These are phyloP conservation scores for Aspergillus panamensis DNA, from an alignment of 495 filamentous ascomycete genomes.

Conservation along the genomic window DNA sequence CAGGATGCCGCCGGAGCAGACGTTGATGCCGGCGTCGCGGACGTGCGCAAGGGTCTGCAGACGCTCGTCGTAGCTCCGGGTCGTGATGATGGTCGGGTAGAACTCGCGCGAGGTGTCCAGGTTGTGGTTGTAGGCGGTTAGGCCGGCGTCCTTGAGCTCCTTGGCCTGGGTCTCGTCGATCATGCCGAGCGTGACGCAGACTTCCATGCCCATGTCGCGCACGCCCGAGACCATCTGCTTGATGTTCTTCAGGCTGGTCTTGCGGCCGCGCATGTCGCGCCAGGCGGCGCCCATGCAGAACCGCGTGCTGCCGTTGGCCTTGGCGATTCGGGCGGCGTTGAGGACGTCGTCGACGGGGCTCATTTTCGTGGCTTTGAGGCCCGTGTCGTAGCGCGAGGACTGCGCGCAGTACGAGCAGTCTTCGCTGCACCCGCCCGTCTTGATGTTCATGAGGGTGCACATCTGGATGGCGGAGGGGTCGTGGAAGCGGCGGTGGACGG, in stretches of 20 bases:
- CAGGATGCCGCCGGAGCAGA: conserved; percentile 80
- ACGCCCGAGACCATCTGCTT: conserved; percentile 78
- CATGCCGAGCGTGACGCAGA: conserved; percentile 86
- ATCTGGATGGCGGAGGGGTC: conserved; percentile 75
- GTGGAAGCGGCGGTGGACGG: conserved; percentile 77
- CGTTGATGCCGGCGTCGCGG: conserved; percentile 76
- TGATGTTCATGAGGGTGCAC: conserved; percentile 92
- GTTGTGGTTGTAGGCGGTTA: conserved; percentile 90
- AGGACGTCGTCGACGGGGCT: conserved; percentile 74
- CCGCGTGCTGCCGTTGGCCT: conserved; percentile 72
- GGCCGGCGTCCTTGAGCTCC: conserved; percentile 73
- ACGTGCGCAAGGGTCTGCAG: conserved; percentile 71
- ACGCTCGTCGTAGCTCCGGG: conserved; percentile 78
- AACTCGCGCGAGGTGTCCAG: conserved; percentile 82
- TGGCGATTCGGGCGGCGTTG: conserved; percentile 67
- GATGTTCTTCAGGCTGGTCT: conserved; percentile 71
- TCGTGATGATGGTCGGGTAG: conserved; percentile 78
- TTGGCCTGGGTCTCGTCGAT: conserved; percentile 72
- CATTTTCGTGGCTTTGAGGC: conserved; percentile 73
- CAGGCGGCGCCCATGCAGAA: conserved; percentile 94
- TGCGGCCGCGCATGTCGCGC: conserved; percentile 87
- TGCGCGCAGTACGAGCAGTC: conserved; percentile 90
- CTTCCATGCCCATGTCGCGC: conserved; percentile 75
- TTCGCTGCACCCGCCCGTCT: conserved; percentile 84
- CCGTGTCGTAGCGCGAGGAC: conserved; percentile 74